These are phyloP conservation scores for Kandelia obovata DNA, from an alignment of 345 rosid genomes.

Conservation along the genomic window DNA sequence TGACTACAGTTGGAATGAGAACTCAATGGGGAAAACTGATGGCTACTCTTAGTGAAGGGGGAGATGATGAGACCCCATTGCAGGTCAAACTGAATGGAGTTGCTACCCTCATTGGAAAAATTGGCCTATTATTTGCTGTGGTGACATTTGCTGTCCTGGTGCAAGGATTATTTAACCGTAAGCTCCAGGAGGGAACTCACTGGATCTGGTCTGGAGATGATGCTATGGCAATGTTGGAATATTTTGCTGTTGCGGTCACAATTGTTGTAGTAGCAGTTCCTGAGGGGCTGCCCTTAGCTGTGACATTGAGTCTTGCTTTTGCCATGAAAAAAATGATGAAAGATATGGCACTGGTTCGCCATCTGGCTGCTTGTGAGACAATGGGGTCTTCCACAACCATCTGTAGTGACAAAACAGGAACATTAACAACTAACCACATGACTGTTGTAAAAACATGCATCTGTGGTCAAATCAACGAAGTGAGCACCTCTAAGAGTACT, in stretches of 20 bases:
- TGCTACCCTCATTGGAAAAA: conserved; percentile 83
- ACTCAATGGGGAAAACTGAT: conserved; percentile 96
- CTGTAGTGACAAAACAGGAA: conserved; percentile 92
- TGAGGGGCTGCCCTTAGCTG: conserved; percentile 92
- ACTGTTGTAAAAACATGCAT: conserved; percentile 85
- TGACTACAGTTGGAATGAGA: conserved; percentile 94
- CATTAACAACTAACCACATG: conserved; percentile 87
- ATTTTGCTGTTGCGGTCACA: conserved; percentile 84
- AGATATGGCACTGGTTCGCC: conserved; percentile 82
- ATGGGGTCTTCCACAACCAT: conserved; percentile 96
- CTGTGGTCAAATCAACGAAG: conserved; percentile 34
- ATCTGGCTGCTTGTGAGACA: conserved; percentile 93
- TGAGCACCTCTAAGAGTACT: conserved; percentile 35
- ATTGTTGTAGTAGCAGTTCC: conserved; percentile 97
- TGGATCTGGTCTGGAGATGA: conserved; percentile 81
- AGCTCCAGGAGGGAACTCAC: conserved; percentile 44
- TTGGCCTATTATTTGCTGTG: conserved; percentile 75
- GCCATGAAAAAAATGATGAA: conserved; percentile 99
- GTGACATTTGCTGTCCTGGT: conserved; percentile 82
- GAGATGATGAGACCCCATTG: conserved; percentile 93
- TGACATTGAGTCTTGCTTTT: conserved; percentile 88
- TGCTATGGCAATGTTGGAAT: conserved; percentile 63
- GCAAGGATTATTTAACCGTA: conserved; percentile 62
- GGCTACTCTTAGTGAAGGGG: conserved; percentile 94
- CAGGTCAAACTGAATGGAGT: conserved; percentile 95